Base-by-base conservation (phyloP, 192 early-diverging fungal genomes). In the Backusella parvicylindrica region DNA sequence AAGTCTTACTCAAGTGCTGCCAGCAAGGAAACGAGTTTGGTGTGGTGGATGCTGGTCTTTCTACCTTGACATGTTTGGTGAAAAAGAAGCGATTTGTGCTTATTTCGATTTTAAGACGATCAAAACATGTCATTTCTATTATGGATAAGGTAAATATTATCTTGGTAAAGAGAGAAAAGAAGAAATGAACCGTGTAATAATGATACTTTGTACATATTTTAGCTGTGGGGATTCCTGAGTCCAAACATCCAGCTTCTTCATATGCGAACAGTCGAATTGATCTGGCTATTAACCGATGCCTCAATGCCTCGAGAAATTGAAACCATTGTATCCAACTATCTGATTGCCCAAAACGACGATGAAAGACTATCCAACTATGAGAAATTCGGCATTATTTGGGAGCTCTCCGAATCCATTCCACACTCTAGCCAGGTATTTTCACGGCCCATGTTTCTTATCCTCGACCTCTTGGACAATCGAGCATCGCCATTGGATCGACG, bases 401-500 rank as follows among this genome's bases (percentile, higher is more conserved):
- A 85, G 31, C 70, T 90, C 0, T 92, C 91, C 11, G 90, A 89
- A 6, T 74, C 85, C 41, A 83, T 78, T 6, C 63, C 77, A 16
- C 69, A 83, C 36, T 64, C 76, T 15, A 75, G 79, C 1, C 71
- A 86, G 36, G 80, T 84, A 1, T 96, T 96, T 78, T 84, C 91
- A 1, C 80, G 94, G 65, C 89, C 92, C 3, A 86, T 95, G 83
- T 91, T 95, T 73, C 72, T 97, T 8, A 88, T 94, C 63, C 77
- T 97, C 8, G 96, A 97, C 72, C 82, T 87, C 43, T 80, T 94
- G 40, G 74, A 83, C 32, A 88, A 79, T 11, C 72, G 87, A 33
- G 76, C 84, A 30, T 85, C 84, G 56, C 85, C 88, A 0, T 76
- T 84, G 0, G 81, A 89, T 67, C 82, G 84, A 36, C 82, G 89